Evolutionary conservation across 2,329 filamentous ascomycete genomes (phyloP).

Genomic region (Pleoardoris graminearum): DNA sequence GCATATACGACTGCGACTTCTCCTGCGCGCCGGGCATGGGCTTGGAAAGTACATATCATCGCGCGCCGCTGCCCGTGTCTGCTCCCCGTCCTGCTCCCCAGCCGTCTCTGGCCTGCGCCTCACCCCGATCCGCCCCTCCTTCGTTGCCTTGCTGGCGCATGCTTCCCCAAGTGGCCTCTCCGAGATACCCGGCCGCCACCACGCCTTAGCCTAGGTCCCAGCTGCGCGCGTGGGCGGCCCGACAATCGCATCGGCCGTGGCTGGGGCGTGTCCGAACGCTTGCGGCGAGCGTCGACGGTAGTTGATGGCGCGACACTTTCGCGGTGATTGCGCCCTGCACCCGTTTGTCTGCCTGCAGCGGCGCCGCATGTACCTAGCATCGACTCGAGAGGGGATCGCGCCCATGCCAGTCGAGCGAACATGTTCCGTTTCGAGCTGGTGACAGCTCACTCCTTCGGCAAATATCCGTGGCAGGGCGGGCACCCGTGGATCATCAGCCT

Average conservation of each 20-base stretch:
- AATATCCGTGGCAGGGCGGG: background rate
- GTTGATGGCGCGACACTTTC: background rate
- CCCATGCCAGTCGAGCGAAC: conserved; percentile 1
- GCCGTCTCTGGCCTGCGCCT: background rate
- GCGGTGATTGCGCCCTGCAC: background rate
- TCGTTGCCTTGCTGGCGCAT: background rate
- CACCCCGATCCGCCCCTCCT: background rate
- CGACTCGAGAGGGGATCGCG: background rate
- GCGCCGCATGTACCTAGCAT: background rate
- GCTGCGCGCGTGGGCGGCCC: background rate
- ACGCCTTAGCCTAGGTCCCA: background rate
- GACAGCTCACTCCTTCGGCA: conserved; percentile 4
- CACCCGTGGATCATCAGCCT: background rate
- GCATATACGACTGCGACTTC: background rate
- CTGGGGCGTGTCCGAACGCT: background rate
- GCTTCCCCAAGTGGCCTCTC: background rate
- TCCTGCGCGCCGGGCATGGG: background rate
- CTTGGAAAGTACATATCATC: background rate
- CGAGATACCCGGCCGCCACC: background rate
- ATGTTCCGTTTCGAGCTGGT: conserved; percentile 1
- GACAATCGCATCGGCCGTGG: background rate
- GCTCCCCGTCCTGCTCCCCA: background rate
- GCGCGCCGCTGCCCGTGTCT: background rate
- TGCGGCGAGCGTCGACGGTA: background rate
- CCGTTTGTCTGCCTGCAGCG: background rate